These are phyloP conservation scores for Nakaseomyces kungkrabaensis DNA, from an alignment of 1,139 yeast genomes.

Conservation along the genomic window DNA sequence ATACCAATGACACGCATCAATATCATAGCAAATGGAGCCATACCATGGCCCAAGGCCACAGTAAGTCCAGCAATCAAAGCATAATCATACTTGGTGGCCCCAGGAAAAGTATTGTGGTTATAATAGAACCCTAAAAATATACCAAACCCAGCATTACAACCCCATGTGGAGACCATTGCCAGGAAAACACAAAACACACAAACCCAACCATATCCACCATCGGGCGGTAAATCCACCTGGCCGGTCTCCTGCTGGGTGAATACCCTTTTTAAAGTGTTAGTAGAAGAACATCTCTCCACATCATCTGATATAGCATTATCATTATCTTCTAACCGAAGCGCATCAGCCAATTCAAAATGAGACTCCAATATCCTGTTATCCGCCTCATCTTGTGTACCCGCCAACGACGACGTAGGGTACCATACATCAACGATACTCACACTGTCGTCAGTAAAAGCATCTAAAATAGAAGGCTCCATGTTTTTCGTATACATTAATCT, in stretches of 20 bases:
- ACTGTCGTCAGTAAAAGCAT: background rate
- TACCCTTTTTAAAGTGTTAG: constrained; percentile 23
- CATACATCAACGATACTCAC: background rate
- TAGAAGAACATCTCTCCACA: background rate
- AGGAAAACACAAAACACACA: constrained; percentile 45
- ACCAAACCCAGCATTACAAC: constrained; percentile 61
- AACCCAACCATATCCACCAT: constrained; percentile 67
- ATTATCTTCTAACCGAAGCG: background rate
- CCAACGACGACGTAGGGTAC: background rate
- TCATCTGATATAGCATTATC: background rate
- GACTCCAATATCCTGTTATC: background rate
- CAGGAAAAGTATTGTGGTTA: constrained; percentile 39
- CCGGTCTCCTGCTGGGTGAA: constrained; percentile 30
- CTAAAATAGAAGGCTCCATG: background rate
- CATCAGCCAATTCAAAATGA: background rate
- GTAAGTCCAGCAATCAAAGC: constrained; percentile 64
- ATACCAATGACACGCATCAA: constrained; percentile 33
- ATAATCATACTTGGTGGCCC: constrained; percentile 49
- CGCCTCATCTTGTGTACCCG: too few relatives aligned
- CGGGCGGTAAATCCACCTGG: constrained; percentile 42
- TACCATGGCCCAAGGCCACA: constrained; percentile 46
- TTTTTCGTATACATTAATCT: too few relatives aligned
- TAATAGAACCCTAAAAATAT: constrained; percentile 54
- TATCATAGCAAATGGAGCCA: constrained; percentile 44
- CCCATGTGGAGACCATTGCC: constrained; percentile 60